Evolutionary conservation across 257 asterid species (phyloP), one percentile per base, ranked within the genome.

Genomic region (Cruciata laevipes): DNA sequence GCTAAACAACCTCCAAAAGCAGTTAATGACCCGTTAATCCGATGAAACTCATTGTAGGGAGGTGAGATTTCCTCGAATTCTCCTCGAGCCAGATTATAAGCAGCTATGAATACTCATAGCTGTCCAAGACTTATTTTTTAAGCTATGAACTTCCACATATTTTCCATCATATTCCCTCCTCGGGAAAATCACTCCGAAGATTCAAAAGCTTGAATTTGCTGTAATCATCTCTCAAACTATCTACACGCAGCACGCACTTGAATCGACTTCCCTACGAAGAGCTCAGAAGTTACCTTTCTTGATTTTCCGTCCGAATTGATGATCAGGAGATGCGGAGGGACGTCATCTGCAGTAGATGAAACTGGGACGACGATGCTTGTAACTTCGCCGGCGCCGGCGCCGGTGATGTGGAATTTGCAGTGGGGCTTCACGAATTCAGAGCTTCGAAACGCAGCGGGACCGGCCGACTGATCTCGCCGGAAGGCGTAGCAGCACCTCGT

Each of bases 161-260:
- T 8, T 37, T 9, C 42, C 42, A 3, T 7, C 42, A 3, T 7
- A 37, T 37, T 37, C 42, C 42, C 42, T 37, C 13, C 42, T 37
- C 3, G 42, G 3, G 42, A 13, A 13, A 37, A 37, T 37, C 13
- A 3, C 42, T 3, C 0, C 10, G 9, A 13, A 0, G 8, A 7
- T 37, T 37, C 42, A 8, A 37, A 37, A 37, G 10, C 42, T 11
- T 37, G 13, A 8, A 10, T 7, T 7, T 1, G 12, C 13, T 37
- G 42, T 37, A 37, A 9, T 37, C 42, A 37, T 37, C 42, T 7
- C 42, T 37, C 42, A 13, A 37, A 37, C 13, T 37, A 37, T 37
- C 42, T 12, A 11, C 42, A 74, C 5, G 84, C 71, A 20, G 81
- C 84, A 3, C 57, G 67, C 7, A 79, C 16, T n/a, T 6, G 60